These are phyloP conservation scores for Camellia lanceoleosa DNA, from an alignment of 148 eudicot genomes.

Conservation along the genomic window DNA sequence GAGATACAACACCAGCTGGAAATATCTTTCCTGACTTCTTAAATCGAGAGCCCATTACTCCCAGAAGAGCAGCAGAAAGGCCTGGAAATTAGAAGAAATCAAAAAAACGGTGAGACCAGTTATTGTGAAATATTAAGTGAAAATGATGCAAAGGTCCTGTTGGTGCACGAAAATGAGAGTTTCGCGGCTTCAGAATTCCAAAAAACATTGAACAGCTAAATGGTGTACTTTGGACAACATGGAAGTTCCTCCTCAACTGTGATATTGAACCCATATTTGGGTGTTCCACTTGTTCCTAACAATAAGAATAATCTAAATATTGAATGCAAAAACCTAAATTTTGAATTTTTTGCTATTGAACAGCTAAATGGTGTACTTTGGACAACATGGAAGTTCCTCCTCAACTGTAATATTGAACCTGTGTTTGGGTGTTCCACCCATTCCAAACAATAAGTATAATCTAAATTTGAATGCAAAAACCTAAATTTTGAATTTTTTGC, in stretches of 20 bases:
- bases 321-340: not conserved
- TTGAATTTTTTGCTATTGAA: not conserved
- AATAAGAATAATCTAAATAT: not conserved
- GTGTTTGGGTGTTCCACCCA: not conserved
- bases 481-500: not conserved
- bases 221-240: not conserved
- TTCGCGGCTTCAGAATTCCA: not conserved
- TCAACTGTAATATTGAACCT: not conserved
- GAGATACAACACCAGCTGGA: slow-evolving; percentile 87
- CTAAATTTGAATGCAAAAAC: not conserved
- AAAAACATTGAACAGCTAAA: not conserved
- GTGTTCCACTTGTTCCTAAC: not conserved
- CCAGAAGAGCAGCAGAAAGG: slow-evolving; percentile 76
- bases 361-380: not conserved
- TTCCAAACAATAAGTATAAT: not conserved
- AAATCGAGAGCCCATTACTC: slow-evolving; percentile 81
- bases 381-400: not conserved
- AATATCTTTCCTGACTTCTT: slow-evolving; percentile 78
- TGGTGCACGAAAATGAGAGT: not conserved
- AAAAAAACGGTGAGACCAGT: slow-evolving; percentile 8
- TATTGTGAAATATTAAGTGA: not conserved
- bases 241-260: not conserved
- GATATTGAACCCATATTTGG: not conserved
- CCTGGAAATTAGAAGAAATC: slow-evolving; percentile 14
- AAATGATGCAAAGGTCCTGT: not conserved